Evolutionary conservation across 805 yeast species (phyloP), one percentile per base, ranked within the genome.

Genomic region (Yarrowia divulgata): DNA sequence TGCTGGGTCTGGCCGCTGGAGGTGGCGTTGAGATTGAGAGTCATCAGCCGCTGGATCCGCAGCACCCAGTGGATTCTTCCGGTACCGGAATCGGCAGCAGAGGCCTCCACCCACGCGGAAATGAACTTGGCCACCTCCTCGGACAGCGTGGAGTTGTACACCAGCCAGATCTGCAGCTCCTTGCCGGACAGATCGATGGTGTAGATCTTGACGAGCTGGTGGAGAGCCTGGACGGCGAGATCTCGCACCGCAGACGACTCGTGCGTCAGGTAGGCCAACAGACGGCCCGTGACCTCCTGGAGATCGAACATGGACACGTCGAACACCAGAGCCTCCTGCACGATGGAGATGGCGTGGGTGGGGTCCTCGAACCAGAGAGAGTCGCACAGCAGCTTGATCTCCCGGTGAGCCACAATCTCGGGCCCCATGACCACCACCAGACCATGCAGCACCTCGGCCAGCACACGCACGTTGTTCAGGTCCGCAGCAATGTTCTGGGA

Each of bases 81-180:
- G 1, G 57, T 49, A n/a, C 57, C 68, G 1, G 68, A 63, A 14
- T 63, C 68, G 8, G 57, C 55, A 13, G 55, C 79, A 1, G 84
- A 82, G 32, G 85, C 82, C 18, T 85, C 86, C 55, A 90, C 76
- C 94, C 95, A 90, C 18, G 85, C 83, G 16, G 74, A 76, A 13
- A 90, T 80, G 60, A 89, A 79, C 3, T 78, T 76, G 37, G 80
- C 75, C 19, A 89, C 75, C 8, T 81, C 82, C 1, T 71, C 72
- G 2, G 77, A 71, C 3, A 87, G 85, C 14, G 78, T 76, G 13
- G 75, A 79, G 78, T 82, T 87, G 71, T 80, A 83, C 43, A 81
- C 85, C 9, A 86, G 79, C 95, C 95, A 91, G 8, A 89, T 78
- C 35, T 85, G 79, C 8, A 87, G 75, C 1, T 82, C 83, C 14